phyloP scores from a whole-genome alignment of 78 protist genomes.

The Tieghemostelium lacteum region DNA sequence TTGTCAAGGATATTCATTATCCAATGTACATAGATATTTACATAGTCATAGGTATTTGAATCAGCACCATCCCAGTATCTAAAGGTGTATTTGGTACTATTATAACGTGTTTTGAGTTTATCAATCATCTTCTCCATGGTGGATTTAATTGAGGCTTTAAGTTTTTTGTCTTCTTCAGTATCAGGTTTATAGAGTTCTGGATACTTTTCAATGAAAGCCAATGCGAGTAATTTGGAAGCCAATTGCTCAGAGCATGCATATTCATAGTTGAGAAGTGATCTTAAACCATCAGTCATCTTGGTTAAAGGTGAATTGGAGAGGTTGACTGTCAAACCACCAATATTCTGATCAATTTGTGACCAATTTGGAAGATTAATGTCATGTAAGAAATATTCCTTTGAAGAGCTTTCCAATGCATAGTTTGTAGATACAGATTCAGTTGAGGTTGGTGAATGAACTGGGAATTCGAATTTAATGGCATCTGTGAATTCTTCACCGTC shows the following conservation, averaged over 20 bases:
- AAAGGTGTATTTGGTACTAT: not conserved
- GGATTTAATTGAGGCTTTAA: not conserved
- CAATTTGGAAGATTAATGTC: constrained; percentile 30
- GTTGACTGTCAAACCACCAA: constrained; percentile 48
- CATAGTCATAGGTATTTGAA: constrained; percentile 29
- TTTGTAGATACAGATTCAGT: constrained; percentile 5
- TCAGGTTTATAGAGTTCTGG: not conserved
- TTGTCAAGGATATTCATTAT: constrained; percentile 1
- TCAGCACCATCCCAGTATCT: constrained; percentile 27
- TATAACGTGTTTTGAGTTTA: not conserved
- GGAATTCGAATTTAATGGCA: constrained; percentile 48
- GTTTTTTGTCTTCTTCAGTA: not conserved
- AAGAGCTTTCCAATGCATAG: not conserved
- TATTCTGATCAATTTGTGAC: constrained; percentile 20
- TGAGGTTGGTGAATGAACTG: constrained; percentile 13
- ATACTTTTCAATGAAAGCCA: not conserved
- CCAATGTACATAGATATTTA: constrained; percentile 16
- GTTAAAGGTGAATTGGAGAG: not conserved
- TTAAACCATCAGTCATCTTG: not conserved
- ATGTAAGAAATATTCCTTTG: not conserved
- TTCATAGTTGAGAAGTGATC: constrained; percentile 21
- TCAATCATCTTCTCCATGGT: constrained; percentile 4
- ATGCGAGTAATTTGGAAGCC: constrained; percentile 6
- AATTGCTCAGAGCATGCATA: constrained; percentile 43
- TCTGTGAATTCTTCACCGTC: constrained; percentile 32